phyloP scores from a whole-genome alignment of 805 yeast genomes.

The Cyberlindnera petersonii region DNA sequence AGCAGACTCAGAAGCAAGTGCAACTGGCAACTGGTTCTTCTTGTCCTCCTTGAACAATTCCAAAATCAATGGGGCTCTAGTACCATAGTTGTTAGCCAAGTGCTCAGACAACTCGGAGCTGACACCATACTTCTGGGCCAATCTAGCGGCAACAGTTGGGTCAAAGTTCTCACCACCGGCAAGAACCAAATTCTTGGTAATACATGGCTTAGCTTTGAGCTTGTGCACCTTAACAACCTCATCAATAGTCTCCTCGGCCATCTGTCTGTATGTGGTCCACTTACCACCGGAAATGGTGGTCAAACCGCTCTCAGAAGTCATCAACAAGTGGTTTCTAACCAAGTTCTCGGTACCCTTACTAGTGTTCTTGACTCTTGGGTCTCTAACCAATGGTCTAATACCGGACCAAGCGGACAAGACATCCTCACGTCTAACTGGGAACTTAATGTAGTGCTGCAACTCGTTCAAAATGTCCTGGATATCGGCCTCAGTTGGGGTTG shows the following conservation, averaged over 20 bases:
- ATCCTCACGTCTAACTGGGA: conserved; percentile 85
- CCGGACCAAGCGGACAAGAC: conserved; percentile 97
- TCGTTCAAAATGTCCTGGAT: conserved; percentile 83
- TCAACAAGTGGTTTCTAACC: conserved; percentile 84
- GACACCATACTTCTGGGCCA: conserved; percentile 72
- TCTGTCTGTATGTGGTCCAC: conserved; percentile 97
- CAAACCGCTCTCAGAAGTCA: conserved; percentile 68
- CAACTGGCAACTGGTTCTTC: conserved; percentile 58
- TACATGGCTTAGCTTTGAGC: conserved; percentile 39
- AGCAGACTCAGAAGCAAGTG: conserved; percentile 43
- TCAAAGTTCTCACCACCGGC: conserved; percentile 83
- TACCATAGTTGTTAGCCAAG: conserved; percentile 83
- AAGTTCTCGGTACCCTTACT: conserved; percentile 71
- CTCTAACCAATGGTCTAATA: conserved; percentile 89
- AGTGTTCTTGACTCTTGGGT: conserved; percentile 50
- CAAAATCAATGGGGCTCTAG: conserved; percentile 77
- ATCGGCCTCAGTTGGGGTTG: conserved; percentile 84
- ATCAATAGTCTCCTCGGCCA: conserved; percentile 93
- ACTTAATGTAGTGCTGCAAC: conserved; percentile 82
- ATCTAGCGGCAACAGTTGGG: conserved; percentile 66
- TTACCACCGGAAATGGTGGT: conserved; percentile 94
- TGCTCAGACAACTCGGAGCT: conserved; percentile 76
- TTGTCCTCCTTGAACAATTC: conserved; percentile 48
- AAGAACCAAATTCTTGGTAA: conserved; percentile 46
- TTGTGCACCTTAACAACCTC: conserved; percentile 53